Percentiles rank a stretch among this genome's conserved stretches.
These are phyloP conservation scores for Senna siamea DNA, from an alignment of 306 rosid genomes.

Conservation along the genomic window DNA sequence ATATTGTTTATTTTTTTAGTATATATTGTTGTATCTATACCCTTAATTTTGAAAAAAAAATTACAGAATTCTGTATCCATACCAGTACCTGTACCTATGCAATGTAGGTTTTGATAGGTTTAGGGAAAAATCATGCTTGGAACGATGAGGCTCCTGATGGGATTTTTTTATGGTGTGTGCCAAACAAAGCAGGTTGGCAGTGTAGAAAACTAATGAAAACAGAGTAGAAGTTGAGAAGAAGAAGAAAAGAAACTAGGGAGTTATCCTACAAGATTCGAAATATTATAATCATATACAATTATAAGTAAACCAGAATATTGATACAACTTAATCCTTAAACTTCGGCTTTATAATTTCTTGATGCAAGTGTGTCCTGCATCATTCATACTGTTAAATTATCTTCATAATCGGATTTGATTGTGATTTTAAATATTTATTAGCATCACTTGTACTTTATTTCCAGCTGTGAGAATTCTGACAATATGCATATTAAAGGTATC, in stretches of 20 bases:
- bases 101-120: conserved; percentile 1
- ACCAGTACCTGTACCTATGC: no score
- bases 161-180: not conserved
- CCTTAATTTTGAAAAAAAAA: no score
- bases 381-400: conserved; percentile 23
- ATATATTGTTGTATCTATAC: no score
- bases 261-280: not conserved
- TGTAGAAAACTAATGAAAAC: not conserved
- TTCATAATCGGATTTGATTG: conserved; percentile 15
- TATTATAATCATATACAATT: not conserved
- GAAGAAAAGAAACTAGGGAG: not conserved
- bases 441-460: conserved; percentile 19
- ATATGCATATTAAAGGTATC: conserved; percentile 22
- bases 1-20: no score
- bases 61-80: no score
- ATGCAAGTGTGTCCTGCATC: not conserved
- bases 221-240: not conserved
- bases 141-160: not conserved
- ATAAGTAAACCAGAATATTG: not conserved
- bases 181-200: not conserved
- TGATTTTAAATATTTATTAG: conserved; percentile 33
- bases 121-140: not conserved
- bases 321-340: conserved; percentile 1
- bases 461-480: conserved; percentile 29
- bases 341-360: not conserved